Conservation (phyloP, 2,329 filamentous ascomycete species). For the Thermothelomyces thermophilus region DNA sequence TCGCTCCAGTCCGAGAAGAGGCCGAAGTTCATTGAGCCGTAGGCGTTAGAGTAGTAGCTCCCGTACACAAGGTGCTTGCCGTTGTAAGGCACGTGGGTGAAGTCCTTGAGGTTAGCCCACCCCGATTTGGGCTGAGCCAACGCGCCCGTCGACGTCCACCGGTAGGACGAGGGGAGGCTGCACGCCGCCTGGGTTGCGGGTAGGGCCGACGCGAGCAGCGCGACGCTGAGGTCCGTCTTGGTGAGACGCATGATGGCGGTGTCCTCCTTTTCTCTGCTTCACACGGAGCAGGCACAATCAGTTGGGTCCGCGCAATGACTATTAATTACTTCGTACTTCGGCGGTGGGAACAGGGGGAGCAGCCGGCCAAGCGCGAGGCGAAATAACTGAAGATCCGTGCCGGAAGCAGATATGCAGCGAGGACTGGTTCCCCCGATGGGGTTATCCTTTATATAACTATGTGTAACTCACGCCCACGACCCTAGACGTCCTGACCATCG, state of each 20-base stretch:
- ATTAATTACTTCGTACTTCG: no score
- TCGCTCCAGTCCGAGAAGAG: constrained; percentile 47
- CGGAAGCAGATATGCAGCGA: no score
- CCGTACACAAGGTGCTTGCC: constrained; percentile 56
- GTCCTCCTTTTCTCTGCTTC: no score
- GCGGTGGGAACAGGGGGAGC: no score
- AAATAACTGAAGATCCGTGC: no score
- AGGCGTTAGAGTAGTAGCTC: constrained; percentile 42
- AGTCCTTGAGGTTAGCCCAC: constrained; percentile 55
- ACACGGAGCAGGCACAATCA: no score
- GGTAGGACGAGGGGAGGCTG: constrained; percentile 47
- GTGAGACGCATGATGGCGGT: constrained; percentile 1
- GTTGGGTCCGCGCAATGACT: no score
- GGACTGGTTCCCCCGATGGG: no score
- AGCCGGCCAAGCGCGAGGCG: no score
- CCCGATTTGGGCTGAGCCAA: constrained; percentile 48
- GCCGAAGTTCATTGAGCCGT: constrained; percentile 54
- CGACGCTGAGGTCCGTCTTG: not conserved
- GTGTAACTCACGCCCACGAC: no score
- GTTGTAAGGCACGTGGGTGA: constrained; percentile 49
- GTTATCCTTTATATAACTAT: no score
- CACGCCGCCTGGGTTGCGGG: constrained; percentile 30
- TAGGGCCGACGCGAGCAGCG: constrained; percentile 6
- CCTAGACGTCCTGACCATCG: no score
- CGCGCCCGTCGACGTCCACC: constrained; percentile 46